Evolutionary conservation across 805 yeast species (phyloP), one percentile per base, ranked within the genome.

Genomic region (Alloascoidea africana): DNA sequence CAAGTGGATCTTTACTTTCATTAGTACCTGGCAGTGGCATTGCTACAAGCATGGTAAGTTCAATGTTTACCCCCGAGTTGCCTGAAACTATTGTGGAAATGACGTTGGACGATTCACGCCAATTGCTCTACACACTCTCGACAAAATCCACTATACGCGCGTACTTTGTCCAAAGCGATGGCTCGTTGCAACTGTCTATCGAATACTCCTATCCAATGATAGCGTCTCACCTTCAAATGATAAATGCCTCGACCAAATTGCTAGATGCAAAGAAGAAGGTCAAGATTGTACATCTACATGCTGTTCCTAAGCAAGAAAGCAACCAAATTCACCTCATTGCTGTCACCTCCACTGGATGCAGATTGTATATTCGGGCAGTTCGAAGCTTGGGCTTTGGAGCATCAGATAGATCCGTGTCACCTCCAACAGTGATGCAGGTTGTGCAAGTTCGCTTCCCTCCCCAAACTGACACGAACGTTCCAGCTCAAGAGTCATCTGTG

Each of bases 121-220:
- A 73, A 18, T 65, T 83, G 16, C 53, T 91, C 14, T 91, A 91
- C 55, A 72, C 96, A 0, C 66, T 91, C 36, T 81, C 96, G 0
- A 77, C 85, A 16, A 73, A 69, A 41, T 85, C 96, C 0, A 68
- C 74, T n/a, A 73, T 91, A 15, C 70, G 93, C 47, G 83, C 84
- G 3, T 89, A 85, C 55, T 68, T 70, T 50, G 62, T 83, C 43
- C 63, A 60, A 17, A 48, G 55, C 27, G 56, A 58, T 13, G 66
- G 58, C 48, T 46, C 60, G 0, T 55, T 78, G 36, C 60, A 56
- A 14, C 43, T 44, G 11, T 44, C 46, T 15, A 47, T 52, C 35
- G 50, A 53, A 30, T 55, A 56, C 43, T 44, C 55, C 14, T 44
- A 49, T 30, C 34, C 47, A 19, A 42, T 50, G 17, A 41, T 53